Evolutionary conservation across 805 yeast species (phyloP).

Genomic region (Wickerhamiella cacticola): DNA sequence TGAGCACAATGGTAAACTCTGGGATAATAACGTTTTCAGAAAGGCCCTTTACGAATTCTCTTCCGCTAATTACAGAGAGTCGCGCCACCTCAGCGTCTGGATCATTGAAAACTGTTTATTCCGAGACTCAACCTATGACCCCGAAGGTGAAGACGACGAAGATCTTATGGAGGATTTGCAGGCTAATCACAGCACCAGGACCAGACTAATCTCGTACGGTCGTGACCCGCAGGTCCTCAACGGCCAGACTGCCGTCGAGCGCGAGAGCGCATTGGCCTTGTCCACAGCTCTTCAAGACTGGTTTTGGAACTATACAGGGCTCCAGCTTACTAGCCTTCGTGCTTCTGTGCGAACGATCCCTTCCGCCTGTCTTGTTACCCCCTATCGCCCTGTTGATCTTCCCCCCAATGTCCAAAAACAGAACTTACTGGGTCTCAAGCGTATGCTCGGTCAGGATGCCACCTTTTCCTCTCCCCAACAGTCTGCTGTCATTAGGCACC

Average conservation of each 20-base stretch:
- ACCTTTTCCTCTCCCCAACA: not conserved
- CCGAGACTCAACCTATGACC: not conserved
- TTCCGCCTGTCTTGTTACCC: too few relatives aligned
- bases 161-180: not conserved
- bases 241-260: not conserved
- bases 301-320: too few relatives aligned
- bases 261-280: not conserved
- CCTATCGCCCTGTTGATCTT: not conserved
- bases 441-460: not conserved
- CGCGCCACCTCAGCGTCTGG: not conserved
- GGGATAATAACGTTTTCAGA: not conserved
- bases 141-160: not conserved
- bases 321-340: too few relatives aligned
- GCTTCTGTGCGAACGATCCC: too few relatives aligned
- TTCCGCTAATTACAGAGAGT: not conserved
- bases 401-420: too few relatives aligned
- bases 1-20: not conserved
- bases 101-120: not conserved
- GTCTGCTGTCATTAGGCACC: not conserved
- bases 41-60: not conserved
- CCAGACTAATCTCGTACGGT: not conserved
- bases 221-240: not conserved
- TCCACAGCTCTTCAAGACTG: not conserved
- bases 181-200: not conserved
- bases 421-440: too few relatives aligned